These are phyloP conservation scores for Sugiyamaella valdiviana DNA, from an alignment of 805 yeast species.

Conservation along the genomic window DNA sequence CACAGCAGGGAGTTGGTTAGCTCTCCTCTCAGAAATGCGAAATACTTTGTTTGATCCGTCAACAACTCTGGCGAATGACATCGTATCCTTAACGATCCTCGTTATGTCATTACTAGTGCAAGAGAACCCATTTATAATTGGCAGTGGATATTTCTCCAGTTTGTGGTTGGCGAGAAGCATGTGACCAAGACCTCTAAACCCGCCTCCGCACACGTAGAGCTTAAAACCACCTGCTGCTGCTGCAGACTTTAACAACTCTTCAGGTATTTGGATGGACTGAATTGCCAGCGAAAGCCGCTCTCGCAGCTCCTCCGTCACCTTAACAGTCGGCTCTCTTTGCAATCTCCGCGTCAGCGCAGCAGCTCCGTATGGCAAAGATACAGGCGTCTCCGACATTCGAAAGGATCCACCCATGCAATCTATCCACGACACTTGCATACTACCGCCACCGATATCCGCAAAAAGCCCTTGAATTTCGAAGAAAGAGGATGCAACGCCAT, in stretches of 20 bases:
- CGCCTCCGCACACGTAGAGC: slow-evolving; percentile 68
- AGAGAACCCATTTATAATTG: slow-evolving; percentile 64
- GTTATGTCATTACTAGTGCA: slow-evolving; percentile 42
- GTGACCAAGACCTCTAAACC: slow-evolving; percentile 65
- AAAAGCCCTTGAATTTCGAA: slow-evolving; percentile 60
- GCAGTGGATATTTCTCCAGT: slow-evolving; percentile 56
- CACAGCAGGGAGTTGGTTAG: slow-evolving; percentile 63
- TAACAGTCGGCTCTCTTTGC: slow-evolving; percentile 44
- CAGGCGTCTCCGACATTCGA: slow-evolving; percentile 49
- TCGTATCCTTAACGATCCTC: slow-evolving; percentile 32
- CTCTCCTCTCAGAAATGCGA: slow-evolving; percentile 60
- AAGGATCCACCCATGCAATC: slow-evolving; percentile 50
- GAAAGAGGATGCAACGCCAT: slow-evolving; percentile 70
- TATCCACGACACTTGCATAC: slow-evolving; percentile 66
- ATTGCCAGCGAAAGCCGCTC: slow-evolving; percentile 47
- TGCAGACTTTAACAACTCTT: slow-evolving; percentile 45
- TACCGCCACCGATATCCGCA: slow-evolving; percentile 71
- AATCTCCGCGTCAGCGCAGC: slow-evolving; percentile 57
- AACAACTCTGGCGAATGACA: neutral
- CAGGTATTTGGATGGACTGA: slow-evolving; percentile 47
- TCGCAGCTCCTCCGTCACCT: slow-evolving; percentile 48
- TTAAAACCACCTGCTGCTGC: slow-evolving; percentile 53
- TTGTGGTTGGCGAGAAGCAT: slow-evolving; percentile 41
- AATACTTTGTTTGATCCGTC: slow-evolving; percentile 40
- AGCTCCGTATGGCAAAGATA: slow-evolving; percentile 68